These are phyloP conservation scores for Pyrenophora graminea DNA, from an alignment of 2,329 filamentous ascomycete genomes.

Conservation along the genomic window DNA sequence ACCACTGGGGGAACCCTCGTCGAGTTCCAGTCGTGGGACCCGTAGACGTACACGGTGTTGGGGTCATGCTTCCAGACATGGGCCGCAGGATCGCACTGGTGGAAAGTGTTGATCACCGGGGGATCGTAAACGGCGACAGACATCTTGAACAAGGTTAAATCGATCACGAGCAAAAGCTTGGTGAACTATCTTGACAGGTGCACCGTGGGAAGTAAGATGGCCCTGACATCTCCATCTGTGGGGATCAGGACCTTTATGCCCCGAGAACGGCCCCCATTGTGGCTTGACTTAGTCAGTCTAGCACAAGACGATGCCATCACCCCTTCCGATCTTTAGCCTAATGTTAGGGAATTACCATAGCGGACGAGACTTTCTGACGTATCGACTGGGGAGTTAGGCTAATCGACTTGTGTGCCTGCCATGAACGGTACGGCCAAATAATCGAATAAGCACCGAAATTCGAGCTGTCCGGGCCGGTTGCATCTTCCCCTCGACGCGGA, in stretches of 20 bases:
- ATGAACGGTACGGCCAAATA: not conserved
- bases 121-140: slow-evolving; percentile 11
- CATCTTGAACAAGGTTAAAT: not conserved
- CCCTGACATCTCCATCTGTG: not conserved
- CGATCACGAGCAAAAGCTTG: not conserved
- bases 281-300: not conserved
- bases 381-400: not conserved
- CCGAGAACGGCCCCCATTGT: not conserved
- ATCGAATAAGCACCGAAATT: slow-evolving; percentile 1
- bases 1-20: slow-evolving; percentile 3
- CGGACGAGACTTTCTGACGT: not conserved
- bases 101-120: slow-evolving; percentile 11
- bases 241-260: not conserved
- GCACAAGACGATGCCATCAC: not conserved
- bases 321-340: not conserved
- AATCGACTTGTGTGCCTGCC: not conserved
- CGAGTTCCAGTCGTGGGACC: slow-evolving; percentile 11
- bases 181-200: not conserved
- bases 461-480: not conserved
- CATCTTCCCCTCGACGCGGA: not conserved
- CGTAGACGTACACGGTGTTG: slow-evolving; percentile 11
- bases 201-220: not conserved
- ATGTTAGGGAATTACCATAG: not conserved
- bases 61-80: slow-evolving; percentile 13
- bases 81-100: slow-evolving; percentile 13